These are phyloP conservation scores for Macrophomina phaseolina DNA, from an alignment of 2,329 filamentous ascomycete genomes.

Conservation along the genomic window DNA sequence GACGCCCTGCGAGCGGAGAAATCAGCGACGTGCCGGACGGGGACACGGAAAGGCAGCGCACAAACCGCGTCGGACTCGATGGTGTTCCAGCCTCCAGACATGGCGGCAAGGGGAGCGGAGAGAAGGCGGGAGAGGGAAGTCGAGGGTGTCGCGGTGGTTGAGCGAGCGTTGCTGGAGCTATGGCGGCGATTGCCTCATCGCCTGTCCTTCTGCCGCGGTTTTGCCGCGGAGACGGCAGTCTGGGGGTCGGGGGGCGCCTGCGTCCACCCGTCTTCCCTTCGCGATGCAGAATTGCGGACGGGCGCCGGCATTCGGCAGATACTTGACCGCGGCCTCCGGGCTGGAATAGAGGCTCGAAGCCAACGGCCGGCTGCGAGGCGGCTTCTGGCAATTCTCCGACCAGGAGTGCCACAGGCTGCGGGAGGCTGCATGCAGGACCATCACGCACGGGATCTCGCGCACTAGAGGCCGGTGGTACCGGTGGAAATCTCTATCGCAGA, in stretches of 20 bases:
- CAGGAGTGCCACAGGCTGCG: too few species aligned
- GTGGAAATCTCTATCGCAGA: too few species aligned
- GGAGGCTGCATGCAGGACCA: background rate
- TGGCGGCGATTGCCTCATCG: conserved; percentile 24
- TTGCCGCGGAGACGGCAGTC: conserved; percentile 6
- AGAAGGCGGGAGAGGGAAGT: background rate
- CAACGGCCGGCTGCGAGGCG: too few species aligned
- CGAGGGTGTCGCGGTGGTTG: background rate
- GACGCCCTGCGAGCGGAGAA: conserved; percentile 69
- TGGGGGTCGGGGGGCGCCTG: background rate
- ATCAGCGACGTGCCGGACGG: background rate
- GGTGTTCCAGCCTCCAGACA: conserved; percentile 85
- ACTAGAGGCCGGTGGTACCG: too few species aligned
- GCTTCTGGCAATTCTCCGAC: too few species aligned
- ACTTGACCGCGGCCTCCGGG: too few species aligned
- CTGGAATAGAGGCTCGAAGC: too few species aligned
- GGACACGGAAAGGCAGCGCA: conserved; percentile 32
- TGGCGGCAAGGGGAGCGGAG: conserved; percentile 28
- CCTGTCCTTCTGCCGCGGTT: background rate
- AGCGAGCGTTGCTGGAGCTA: conserved; percentile 14
- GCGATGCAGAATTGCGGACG: background rate
- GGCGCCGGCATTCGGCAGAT: too few species aligned
- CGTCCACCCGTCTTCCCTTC: background rate
- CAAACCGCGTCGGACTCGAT: conserved; percentile 95
- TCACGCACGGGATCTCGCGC: too few species aligned